Base-by-base conservation (phyloP, 78 protist genomes). In the slime mould (Dictyostelium discoideum) region DNA sequence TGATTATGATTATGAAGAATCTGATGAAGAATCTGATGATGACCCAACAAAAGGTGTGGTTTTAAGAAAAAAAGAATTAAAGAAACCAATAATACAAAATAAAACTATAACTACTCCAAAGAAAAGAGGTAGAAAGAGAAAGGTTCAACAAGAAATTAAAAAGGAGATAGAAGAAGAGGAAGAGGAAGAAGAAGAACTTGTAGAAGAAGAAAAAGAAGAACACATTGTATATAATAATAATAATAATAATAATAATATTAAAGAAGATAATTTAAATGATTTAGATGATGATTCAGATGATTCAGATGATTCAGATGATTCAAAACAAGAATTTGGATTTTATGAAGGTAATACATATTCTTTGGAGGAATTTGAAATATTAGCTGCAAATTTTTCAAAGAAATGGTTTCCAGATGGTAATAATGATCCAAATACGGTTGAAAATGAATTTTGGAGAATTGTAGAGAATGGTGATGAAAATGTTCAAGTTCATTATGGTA, bases 401-500 rank as follows among this genome's bases (percentile, higher is more conserved):
- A 67, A 85, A 63, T 95, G 97, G 97, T 95, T 95, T 69, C 92
- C 89, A n/a, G 69, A 85, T 0, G 85, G 50, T 24, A 57, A 87
- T 32, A 93, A 84, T 48, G 85, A 77, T 67, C 96, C 92, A 40
- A 74, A 77, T 60, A 37, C 96, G 57, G 96, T 87, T 5, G 96
- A 86, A 74, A 95, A 73, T 69, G 97, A 80, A 50, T 95, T 90
- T 60, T 95, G 97, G 97, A 48, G 92, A 57, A 88, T 95, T 20
- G 97, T 95, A 5, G 97, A 95, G 69, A 78, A 84, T 67, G 97
- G 95, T 63, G 97, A 95, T 85, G 94, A 95, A 73, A 80, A 85
- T 85, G 97, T 95, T 11, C 93, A 87, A 63, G 97, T 95, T n/a
- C 94, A 95, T 44, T 95, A 95, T 78, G 97, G 97, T 18, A 86